These are phyloP conservation scores for Kuraishia molischiana DNA, from an alignment of 805 yeast species.

Conservation along the genomic window DNA sequence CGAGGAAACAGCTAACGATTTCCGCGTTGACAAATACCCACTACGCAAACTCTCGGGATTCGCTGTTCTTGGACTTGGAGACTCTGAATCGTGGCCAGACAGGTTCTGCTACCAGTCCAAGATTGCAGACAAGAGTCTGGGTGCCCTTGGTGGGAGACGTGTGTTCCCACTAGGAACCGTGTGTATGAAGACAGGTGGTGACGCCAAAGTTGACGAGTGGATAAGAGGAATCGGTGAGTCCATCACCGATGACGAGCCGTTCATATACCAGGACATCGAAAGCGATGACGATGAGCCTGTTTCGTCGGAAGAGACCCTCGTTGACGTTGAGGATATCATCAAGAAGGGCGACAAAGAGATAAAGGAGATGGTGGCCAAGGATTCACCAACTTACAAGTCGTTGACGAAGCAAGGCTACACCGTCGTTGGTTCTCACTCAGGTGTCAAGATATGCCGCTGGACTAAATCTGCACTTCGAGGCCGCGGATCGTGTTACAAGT, in stretches of 20 bases:
- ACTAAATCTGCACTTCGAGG: constrained; percentile 91
- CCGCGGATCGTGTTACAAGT: constrained; percentile 89
- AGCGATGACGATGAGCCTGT: constrained; percentile 11
- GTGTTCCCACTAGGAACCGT: constrained; percentile 76
- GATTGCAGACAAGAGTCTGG: constrained; percentile 62
- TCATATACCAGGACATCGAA: constrained; percentile 34
- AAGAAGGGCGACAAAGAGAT: constrained; percentile 22
- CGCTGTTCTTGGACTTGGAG: constrained; percentile 83
- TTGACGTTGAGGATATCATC: constrained; percentile 83
- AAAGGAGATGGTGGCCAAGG: constrained; percentile 84
- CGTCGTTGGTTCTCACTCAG: constrained; percentile 88
- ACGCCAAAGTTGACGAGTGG: constrained; percentile 57
- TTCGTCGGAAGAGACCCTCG: constrained; percentile 33
- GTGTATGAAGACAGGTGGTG: constrained; percentile 68
- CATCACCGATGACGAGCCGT: constrained; percentile 61
- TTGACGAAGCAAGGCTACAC: constrained; percentile 91
- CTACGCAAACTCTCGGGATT: constrained; percentile 62
- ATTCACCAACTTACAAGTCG: constrained; percentile 81
- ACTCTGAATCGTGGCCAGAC: constrained; percentile 73
- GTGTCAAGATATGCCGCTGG: constrained; percentile 94
- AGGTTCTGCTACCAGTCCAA: constrained; percentile 83
- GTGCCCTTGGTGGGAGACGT: constrained; percentile 80
- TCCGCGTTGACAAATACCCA: constrained; percentile 79
- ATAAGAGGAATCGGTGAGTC: constrained; percentile 45
- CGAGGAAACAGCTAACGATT: constrained; percentile 74